phyloP scores from a whole-genome alignment of 2,329 filamentous ascomycete species.

The Stylonectria norvegica region DNA sequence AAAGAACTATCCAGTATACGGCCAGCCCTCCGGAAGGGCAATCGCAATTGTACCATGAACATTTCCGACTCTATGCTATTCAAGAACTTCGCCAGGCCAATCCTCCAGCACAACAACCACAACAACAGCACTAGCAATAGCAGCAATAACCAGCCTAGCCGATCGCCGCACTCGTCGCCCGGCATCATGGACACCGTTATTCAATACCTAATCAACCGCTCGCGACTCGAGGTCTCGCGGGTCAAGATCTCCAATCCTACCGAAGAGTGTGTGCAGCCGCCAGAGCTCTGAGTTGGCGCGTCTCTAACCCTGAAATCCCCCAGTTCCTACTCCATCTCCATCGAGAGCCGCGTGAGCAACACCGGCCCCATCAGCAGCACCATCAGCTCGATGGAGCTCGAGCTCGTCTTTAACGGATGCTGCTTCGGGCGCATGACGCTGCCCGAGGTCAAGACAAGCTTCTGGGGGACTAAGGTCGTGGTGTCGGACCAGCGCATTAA shows the following conservation, averaged over 20 bases:
- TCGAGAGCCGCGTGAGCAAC: slow-evolving; percentile 30
- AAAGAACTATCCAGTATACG: neutral
- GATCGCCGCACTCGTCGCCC: slow-evolving; percentile 4
- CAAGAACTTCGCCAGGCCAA: slow-evolving; percentile 22
- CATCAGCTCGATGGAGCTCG: slow-evolving; percentile 28
- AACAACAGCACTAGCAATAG: neutral
- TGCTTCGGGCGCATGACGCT: slow-evolving; percentile 30
- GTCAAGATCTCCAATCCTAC: slow-evolving; percentile 31
- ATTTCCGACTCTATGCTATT: slow-evolving; percentile 24
- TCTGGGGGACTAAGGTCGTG: slow-evolving; percentile 27
- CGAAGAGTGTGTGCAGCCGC: slow-evolving; percentile 29
- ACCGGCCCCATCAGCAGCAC: slow-evolving; percentile 31
- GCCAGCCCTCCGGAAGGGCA: neutral
- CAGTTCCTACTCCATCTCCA: slow-evolving; percentile 30
- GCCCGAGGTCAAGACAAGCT: slow-evolving; percentile 28
- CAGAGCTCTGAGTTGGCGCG: too few relatives aligned
- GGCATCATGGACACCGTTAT: slow-evolving; percentile 27
- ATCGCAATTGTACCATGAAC: slow-evolving; percentile 16
- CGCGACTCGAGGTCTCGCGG: slow-evolving; percentile 26
- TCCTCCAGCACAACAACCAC: slow-evolving; percentile 11
- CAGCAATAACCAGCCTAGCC: too few relatives aligned
- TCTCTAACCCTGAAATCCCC: neutral
- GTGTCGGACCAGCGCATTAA: slow-evolving; percentile 26
- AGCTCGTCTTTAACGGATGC: slow-evolving; percentile 28
- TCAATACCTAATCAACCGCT: slow-evolving; percentile 27